A percentile compares a stretch with the other conserved stretches of the same genome.
These are phyloP conservation scores for Paracorniculantispora psalliotae DNA, from an alignment of 2,329 filamentous ascomycete species.

Conservation along the genomic window DNA sequence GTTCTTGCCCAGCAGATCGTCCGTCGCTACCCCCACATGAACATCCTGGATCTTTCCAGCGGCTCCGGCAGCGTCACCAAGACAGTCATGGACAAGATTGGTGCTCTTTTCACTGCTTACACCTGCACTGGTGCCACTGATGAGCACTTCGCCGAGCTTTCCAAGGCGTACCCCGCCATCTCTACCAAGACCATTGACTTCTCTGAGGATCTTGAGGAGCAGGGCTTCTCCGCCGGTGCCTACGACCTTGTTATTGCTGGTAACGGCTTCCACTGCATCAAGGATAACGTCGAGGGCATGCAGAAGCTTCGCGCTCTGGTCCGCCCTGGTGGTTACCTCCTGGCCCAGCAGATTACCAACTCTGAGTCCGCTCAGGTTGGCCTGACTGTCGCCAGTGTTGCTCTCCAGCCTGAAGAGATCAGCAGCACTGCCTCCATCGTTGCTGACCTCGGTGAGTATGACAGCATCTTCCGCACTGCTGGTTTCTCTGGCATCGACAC, in stretches of 20 bases:
- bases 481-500: conserved; percentile 17
- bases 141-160: conserved; percentile 10
- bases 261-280: conserved; percentile 7
- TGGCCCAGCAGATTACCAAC: conserved; percentile 12
- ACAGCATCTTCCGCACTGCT: conserved; percentile 10
- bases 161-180: conserved; percentile 5
- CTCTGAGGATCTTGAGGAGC: conserved; percentile 6
- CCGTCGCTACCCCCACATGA: conserved; percentile 15
- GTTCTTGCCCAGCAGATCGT: conserved; percentile 12
- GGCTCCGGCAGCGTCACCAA: conserved; percentile 13
- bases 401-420: conserved; percentile 2
- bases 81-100: conserved; percentile 10
- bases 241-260: conserved; percentile 14
- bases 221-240: conserved; percentile 10
- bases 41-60: conserved; percentile 13
- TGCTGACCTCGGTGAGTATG: conserved; percentile 11
- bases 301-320: conserved; percentile 14
- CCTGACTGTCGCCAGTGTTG: conserved; percentile 8
- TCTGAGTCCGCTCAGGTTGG: conserved; percentile 6
- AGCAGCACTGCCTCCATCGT: conserved; percentile 10
- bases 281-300: conserved; percentile 4
- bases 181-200: conserved; percentile 12
- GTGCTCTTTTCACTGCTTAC: conserved; percentile 11
- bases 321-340: conserved; percentile 13
- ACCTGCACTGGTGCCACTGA: conserved; percentile 13